phyloP scores from a whole-genome alignment of 2,329 filamentous ascomycete species.

The Stagonosporopsis chrysanthemi region DNA sequence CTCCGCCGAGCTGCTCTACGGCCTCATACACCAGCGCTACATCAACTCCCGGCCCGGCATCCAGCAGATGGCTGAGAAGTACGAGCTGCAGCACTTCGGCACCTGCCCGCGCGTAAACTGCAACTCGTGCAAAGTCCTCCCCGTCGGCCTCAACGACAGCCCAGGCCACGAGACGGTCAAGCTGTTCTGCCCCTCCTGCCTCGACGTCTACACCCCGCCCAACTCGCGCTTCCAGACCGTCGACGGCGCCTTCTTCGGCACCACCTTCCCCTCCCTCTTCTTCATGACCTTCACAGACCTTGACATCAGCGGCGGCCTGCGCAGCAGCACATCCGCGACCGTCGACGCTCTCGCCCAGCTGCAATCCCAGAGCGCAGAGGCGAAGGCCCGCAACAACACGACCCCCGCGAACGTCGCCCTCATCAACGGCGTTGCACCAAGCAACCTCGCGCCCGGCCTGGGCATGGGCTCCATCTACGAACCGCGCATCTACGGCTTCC shows the following conservation, averaged over 20 bases:
- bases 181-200: constrained; percentile 94
- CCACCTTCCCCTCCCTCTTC: constrained; percentile 95
- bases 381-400: constrained; percentile 44
- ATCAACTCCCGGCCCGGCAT: constrained; percentile 96
- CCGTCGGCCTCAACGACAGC: constrained; percentile 92
- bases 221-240: constrained; percentile 98
- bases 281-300: constrained; percentile 98
- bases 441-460: constrained; percentile 88
- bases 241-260: constrained; percentile 97
- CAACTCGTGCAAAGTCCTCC: constrained; percentile 86
- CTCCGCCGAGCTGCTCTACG: constrained; percentile 97
- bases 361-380: constrained; percentile 45
- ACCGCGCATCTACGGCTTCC: constrained; percentile 95
- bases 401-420: constrained; percentile 45
- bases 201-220: constrained; percentile 96
- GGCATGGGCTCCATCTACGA: constrained; percentile 87
- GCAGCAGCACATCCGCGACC: constrained; percentile 58
- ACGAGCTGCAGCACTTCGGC: constrained; percentile 95
- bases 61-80: constrained; percentile 99
- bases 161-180: constrained; percentile 98
- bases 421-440: constrained; percentile 86
- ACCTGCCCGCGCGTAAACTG: constrained; percentile 94
- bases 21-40: constrained; percentile 96
- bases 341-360: constrained; percentile 46
- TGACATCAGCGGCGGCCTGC: constrained; percentile 76